A percentile compares a stretch with the other conserved stretches of the same genome.
phyloP scores from a whole-genome alignment of 2,329 filamentous ascomycete species.

The Cadophora luteo-olivacea region DNA sequence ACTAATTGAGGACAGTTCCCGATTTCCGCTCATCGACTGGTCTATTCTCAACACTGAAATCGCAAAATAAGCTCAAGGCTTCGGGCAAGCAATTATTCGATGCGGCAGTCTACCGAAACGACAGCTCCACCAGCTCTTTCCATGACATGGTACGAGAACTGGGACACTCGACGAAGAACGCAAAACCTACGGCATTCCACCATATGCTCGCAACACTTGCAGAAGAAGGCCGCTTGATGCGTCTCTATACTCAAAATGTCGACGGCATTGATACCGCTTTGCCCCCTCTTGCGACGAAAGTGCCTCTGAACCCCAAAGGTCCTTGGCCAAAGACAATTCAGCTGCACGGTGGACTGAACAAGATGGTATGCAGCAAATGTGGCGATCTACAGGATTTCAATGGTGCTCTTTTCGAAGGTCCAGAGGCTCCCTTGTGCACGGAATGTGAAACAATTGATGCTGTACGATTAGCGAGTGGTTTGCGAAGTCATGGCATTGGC shows the following conservation, averaged over 20 bases:
- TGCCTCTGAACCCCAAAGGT: constrained; percentile 82
- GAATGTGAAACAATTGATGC: constrained; percentile 77
- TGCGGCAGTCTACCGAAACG: constrained; percentile 95
- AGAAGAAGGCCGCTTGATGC: constrained; percentile 83
- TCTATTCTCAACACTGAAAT: constrained; percentile 84
- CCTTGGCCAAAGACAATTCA: constrained; percentile 95
- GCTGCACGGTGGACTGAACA: constrained; percentile 89
- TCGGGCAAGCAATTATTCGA: constrained; percentile 97
- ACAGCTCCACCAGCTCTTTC: constrained; percentile 86
- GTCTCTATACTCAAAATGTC: constrained; percentile 96
- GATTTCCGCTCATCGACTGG: constrained; percentile 94
- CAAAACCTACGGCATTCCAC: constrained; percentile 87
- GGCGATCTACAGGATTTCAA: constrained; percentile 78
- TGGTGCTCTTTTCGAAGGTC: constrained; percentile 80
- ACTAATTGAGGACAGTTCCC: constrained; percentile 65
- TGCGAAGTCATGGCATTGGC: constrained; percentile 92
- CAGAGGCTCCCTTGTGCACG: constrained; percentile 80
- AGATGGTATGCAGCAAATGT: constrained; percentile 98
- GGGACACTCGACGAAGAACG: constrained; percentile 76
- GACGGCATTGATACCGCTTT: constrained; percentile 92
- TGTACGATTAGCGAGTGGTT: constrained; percentile 79
- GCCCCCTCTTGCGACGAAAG: constrained; percentile 76
- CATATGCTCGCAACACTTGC: constrained; percentile 91
- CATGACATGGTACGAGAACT: constrained; percentile 95
- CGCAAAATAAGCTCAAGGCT: constrained; percentile 87